These are phyloP conservation scores for Beauveria varroae DNA, from an alignment of 2,329 filamentous ascomycete species.

Conservation along the genomic window DNA sequence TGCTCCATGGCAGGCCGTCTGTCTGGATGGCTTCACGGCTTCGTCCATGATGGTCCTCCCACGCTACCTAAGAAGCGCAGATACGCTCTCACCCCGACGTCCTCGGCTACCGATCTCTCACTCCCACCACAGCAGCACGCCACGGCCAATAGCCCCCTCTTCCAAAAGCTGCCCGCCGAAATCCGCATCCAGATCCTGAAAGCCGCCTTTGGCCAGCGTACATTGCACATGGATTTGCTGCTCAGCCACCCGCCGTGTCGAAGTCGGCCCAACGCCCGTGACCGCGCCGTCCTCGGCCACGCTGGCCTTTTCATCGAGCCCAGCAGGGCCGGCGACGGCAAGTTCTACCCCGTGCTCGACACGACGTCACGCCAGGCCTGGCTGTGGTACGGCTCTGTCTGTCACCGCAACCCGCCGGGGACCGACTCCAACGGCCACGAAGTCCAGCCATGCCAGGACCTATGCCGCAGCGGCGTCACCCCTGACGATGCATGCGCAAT, in stretches of 20 bases:
- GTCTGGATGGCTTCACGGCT: slow-evolving; percentile 7
- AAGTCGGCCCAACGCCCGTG: not conserved
- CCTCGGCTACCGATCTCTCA: not conserved
- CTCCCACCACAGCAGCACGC: not conserved
- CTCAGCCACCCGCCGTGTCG: slow-evolving; percentile 13
- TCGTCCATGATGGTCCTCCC: slow-evolving; percentile 1
- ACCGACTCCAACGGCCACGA: not conserved
- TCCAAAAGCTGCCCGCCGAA: slow-evolving; percentile 26
- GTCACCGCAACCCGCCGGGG: slow-evolving; percentile 16
- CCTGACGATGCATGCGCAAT: slow-evolving; percentile 13
- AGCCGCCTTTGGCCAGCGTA: slow-evolving; percentile 18
- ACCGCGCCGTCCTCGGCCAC: not conserved
- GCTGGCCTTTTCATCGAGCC: slow-evolving; percentile 3
- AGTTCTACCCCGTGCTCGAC: not conserved
- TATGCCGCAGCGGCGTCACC: slow-evolving; percentile 15
- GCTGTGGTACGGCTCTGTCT: slow-evolving; percentile 21
- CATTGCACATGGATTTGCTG: slow-evolving; percentile 19
- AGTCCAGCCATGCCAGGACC: slow-evolving; percentile 15
- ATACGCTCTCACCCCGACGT: not conserved
- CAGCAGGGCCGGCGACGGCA: slow-evolving; percentile 7
- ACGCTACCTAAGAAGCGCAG: not conserved
- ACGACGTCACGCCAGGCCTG: slow-evolving; percentile 14
- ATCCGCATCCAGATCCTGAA: slow-evolving; percentile 24
- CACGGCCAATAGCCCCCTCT: slow-evolving; percentile 19
- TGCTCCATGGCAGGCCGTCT: slow-evolving; percentile 3